Evolutionary conservation across 768 basidiomycete species (phyloP).

Genomic region (Dioszegia aurantiaca): DNA sequence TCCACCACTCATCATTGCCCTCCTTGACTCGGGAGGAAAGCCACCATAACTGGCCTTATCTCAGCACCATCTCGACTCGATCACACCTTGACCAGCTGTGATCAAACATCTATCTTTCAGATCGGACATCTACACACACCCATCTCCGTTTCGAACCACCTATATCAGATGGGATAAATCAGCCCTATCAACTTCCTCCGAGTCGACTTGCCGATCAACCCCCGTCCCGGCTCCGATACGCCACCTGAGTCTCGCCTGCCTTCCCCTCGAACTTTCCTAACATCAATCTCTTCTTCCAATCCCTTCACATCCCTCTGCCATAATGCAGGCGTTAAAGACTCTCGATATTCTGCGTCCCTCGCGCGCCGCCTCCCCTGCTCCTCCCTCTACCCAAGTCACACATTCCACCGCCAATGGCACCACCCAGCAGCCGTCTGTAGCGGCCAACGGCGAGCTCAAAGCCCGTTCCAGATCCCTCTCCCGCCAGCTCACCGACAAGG

Average conservation of each 20-base stretch:
- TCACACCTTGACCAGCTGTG: background rate
- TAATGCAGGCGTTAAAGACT: constrained; percentile 49
- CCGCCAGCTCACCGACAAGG: constrained; percentile 38
- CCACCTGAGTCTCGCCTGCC: no score
- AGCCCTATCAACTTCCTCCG: background rate
- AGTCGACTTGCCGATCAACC: constrained; percentile 8
- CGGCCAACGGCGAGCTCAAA: constrained; percentile 20
- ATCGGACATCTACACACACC: constrained; percentile 2
- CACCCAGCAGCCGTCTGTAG: constrained; percentile 7
- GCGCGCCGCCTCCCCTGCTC: constrained; percentile 48
- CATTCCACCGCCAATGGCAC: constrained; percentile 14
- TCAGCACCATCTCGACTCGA: background rate
- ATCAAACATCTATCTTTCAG: constrained; percentile 1
- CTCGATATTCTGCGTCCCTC: constrained; percentile 52
- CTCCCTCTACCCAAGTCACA: constrained; percentile 36
- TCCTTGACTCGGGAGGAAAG: constrained; percentile 49
- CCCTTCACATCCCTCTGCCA: constrained; percentile 16
- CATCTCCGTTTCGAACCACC: background rate
- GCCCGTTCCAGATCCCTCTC: constrained; percentile 40
- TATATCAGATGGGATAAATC: constrained; percentile 20
- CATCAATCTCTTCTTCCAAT: constrained; percentile 1
- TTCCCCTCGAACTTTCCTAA: no score
- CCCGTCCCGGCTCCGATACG: background rate
- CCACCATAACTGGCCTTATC: constrained; percentile 49
- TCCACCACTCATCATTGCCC: constrained; percentile 43